A percentile compares a stretch with the other conserved stretches of the same genome.
Conservation (phyloP, 1,284 basidiomycete genomes). For the Boletellus deceptivus region DNA sequence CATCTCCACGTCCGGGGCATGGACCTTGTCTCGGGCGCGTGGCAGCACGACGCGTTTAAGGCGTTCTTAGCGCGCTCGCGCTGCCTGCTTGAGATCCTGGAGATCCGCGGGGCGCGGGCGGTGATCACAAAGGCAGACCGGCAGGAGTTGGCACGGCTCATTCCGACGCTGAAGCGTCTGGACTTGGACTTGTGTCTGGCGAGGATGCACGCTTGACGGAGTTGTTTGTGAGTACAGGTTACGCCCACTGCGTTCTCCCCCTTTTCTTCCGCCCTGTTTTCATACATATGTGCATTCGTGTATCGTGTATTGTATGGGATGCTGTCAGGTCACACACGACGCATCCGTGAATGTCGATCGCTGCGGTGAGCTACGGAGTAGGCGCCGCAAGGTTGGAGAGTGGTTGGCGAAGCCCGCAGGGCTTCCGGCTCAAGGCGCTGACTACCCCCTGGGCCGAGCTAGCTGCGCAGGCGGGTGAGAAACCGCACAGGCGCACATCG, state of each 20-base stretch:
- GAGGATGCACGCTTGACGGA: constrained; percentile 5
- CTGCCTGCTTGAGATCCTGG: constrained; percentile 22
- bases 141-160: constrained; percentile 12
- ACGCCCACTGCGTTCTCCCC: no score
- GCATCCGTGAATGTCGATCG: no score
- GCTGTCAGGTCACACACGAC: no score
- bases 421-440: no score
- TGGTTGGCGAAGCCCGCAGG: no score
- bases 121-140: constrained; percentile 15
- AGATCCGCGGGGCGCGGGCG: constrained; percentile 15
- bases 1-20: constrained; percentile 13
- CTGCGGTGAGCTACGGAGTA: no score
- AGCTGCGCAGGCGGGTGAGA: no score
- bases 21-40: constrained; percentile 15
- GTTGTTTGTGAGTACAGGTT: no score
- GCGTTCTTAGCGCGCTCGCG: constrained; percentile 14
- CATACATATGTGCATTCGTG: background rate
- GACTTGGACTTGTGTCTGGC: constrained; percentile 16
- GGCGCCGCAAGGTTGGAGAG: no score
- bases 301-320: background rate
- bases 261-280: no score
- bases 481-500: no score
- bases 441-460: no score
- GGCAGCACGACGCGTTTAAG: constrained; percentile 15
- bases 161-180: constrained; percentile 18